These are phyloP conservation scores for Hypholoma fasciculare DNA, from an alignment of 768 basidiomycete species.

Conservation along the genomic window DNA sequence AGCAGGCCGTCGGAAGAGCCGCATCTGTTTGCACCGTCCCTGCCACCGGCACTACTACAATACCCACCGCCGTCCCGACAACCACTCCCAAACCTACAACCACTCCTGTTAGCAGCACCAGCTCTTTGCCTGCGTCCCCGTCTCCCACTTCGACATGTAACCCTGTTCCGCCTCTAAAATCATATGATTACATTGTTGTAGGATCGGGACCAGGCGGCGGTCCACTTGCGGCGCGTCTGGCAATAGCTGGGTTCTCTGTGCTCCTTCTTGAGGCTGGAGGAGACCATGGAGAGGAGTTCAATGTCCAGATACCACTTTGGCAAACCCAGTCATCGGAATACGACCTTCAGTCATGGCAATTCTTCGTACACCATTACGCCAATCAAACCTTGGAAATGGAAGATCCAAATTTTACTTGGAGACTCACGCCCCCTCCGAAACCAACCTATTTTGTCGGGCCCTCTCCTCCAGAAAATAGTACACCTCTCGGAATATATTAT, in stretches of 20 bases:
- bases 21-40: not conserved
- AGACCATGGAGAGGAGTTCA: constrained; percentile 2
- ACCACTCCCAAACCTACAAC: not conserved
- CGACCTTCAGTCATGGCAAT: constrained; percentile 5
- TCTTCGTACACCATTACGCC: constrained; percentile 9
- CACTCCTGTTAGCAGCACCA: not conserved
- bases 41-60: not conserved
- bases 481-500: constrained; percentile 7
- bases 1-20: not conserved
- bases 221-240: constrained; percentile 6
- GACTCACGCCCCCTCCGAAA: not conserved
- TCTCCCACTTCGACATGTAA: not conserved
- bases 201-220: constrained; percentile 9
- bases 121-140: not conserved
- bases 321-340: constrained; percentile 6
- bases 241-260: constrained; percentile 10
- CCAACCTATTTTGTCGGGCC: constrained; percentile 2
- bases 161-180: not conserved
- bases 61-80: not conserved
- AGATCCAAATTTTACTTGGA: constrained; percentile 7
- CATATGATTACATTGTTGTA: constrained; percentile 7
- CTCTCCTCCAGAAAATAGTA: too few relatives aligned
- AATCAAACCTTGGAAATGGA: not conserved
- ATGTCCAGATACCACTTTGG: constrained; percentile 3
- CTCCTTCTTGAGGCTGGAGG: constrained; percentile 8